Base-by-base conservation (phyloP, 73 alveolate genomes). In the Paramecium pentaurelia region DNA sequence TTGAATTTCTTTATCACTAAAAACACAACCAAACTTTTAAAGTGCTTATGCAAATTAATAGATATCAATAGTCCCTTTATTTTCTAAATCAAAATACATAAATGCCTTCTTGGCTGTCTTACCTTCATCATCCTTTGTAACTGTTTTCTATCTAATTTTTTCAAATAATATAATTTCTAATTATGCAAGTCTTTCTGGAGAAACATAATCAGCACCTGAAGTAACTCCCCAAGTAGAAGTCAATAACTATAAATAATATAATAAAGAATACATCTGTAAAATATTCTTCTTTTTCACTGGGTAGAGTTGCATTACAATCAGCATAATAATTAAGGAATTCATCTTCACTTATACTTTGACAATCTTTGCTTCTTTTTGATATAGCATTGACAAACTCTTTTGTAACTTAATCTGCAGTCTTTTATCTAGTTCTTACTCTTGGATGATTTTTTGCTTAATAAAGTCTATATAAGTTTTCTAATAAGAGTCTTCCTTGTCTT, bases 261-360 rank as follows among this genome's bases (percentile, higher is more conserved):
- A 40, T n/a, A 8, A 10, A 44, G 2, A 40, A 27, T 71, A 89
- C 88, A 73, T 96, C 98, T 22, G 92, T 93, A 88, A 93, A 96
- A 83, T 96, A 96, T 91, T 96, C 98, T 70, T 96, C 98, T 86
- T 96, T 96, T 75, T 96, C 98, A 42, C 95, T 94, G 0, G 98
- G 98, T 9, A 95, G 95, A 32, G 96, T 91, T 12, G 98, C 98
- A 83, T 95, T 96, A 25, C 95, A 92, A 88, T 96, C 98, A 84
- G 97, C 97, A 86, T 96, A 96, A 71, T 96, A 96, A 36, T 96
- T 95, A 16, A 95, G 60, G 86, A 96, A 96, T 25, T 93, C 95
- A 3, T 77, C 77, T 83, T 96, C 97, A 70, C 73, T 77, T 11
- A 96, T 89, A 20, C 88, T 89, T 40, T 45, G 27, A 1, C 95